Evolutionary conservation across 768 basidiomycete genomes (phyloP).

Genomic region (Mycena chlorophos): DNA sequence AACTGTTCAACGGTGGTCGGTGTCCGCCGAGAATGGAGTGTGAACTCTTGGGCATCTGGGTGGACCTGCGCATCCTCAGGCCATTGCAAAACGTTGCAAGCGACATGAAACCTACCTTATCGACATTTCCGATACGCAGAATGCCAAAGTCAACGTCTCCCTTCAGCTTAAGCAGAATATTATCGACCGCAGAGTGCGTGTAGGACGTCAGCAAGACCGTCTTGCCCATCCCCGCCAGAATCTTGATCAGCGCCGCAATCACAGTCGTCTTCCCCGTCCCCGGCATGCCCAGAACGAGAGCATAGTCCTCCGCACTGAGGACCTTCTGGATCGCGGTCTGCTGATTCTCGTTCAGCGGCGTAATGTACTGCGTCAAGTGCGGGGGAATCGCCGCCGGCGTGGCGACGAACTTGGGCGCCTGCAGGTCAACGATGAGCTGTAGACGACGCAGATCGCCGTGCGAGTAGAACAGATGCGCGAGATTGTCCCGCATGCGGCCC

Average conservation of each 20-base stretch:
- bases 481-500: slow-evolving; percentile 85
- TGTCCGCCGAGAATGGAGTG: slow-evolving; percentile 54
- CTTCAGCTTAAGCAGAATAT: slow-evolving; percentile 83
- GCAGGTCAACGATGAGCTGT: slow-evolving; percentile 80
- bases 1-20: slow-evolving; percentile 78
- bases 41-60: slow-evolving; percentile 72
- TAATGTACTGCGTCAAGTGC: slow-evolving; percentile 31
- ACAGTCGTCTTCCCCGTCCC: slow-evolving; percentile 98
- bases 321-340: slow-evolving; percentile 69
- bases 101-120: slow-evolving; percentile 63
- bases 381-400: slow-evolving; percentile 19
- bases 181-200: slow-evolving; percentile 98
- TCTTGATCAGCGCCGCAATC: slow-evolving; percentile 82
- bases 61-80: slow-evolving; percentile 59
- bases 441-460: slow-evolving; percentile 69
- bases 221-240: slow-evolving; percentile 78
- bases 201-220: slow-evolving; percentile 88
- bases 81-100: not conserved
- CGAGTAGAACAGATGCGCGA: slow-evolving; percentile 84
- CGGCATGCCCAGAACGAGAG: slow-evolving; percentile 94
- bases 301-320: slow-evolving; percentile 82
- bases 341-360: slow-evolving; percentile 71
- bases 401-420: slow-evolving; percentile 59
- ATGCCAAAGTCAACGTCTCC: slow-evolving; percentile 66
- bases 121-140: slow-evolving; percentile 83